Conservation (phyloP, 495 filamentous ascomycete species). For the Articulospora tetracladia region DNA sequence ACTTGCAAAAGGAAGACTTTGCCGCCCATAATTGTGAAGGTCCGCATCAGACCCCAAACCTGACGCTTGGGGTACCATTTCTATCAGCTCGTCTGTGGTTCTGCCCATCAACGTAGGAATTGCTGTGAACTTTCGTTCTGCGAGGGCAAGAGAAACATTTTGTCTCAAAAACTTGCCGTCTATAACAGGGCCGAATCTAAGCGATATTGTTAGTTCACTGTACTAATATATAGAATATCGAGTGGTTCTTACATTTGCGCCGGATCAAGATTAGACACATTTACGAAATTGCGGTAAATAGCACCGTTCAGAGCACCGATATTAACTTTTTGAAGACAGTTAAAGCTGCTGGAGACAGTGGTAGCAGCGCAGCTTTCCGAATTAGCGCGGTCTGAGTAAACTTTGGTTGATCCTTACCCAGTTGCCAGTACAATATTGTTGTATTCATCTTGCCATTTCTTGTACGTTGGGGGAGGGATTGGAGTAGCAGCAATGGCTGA, state of each 20-base stretch:
- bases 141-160: background rate
- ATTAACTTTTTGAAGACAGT: conserved; percentile 5
- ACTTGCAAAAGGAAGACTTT: background rate
- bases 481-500: background rate
- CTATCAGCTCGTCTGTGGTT: conserved; percentile 46
- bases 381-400: too few relatives aligned
- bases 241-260: background rate
- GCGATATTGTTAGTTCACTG: background rate
- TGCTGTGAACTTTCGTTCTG: conserved; percentile 30
- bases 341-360: background rate
- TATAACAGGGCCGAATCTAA: conserved; percentile 1
- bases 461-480: conserved; percentile 3
- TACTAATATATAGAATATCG: background rate
- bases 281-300: background rate
- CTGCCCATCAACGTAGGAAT: conserved; percentile 53
- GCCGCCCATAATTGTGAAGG: background rate
- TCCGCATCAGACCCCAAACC: background rate
- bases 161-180: conserved; percentile 6
- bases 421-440: background rate
- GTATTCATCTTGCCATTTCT: conserved; percentile 1
- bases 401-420: too few relatives aligned
- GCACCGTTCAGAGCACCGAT: background rate
- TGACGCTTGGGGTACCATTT: background rate
- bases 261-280: background rate
- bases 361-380: background rate